Percentiles rank a stretch among this genome's conserved stretches.
Conservation (phyloP, 1,284 basidiomycete species). For the Apiotrichum sp. region DNA sequence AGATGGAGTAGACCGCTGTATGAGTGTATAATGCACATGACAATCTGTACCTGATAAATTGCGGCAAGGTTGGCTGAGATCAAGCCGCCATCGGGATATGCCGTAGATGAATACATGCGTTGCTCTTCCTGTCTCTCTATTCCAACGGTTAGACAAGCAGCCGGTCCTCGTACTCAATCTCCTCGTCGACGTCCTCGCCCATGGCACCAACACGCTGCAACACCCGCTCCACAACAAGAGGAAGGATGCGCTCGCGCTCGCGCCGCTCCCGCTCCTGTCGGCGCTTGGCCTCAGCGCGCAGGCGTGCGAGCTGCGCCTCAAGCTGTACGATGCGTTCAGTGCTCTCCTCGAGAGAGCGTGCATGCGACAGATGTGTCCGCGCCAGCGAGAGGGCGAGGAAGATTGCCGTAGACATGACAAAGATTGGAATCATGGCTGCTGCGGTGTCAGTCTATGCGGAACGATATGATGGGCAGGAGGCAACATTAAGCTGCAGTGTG, state of each 20-base stretch:
- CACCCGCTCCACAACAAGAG: conserved; percentile 40
- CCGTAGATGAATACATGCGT: background rate
- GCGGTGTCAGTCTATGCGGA: conserved; percentile 1
- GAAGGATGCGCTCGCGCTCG: conserved; percentile 41
- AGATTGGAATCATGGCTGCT: conserved; percentile 45
- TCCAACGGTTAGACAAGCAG: conserved; percentile 7
- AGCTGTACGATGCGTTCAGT: conserved; percentile 34
- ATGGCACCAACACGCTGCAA: conserved; percentile 38
- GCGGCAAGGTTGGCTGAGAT: too few species aligned
- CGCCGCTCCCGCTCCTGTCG: conserved; percentile 29
- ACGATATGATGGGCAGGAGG: background rate
- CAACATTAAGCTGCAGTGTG: too few species aligned
- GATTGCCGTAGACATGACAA: conserved; percentile 42
- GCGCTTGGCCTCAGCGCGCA: conserved; percentile 25
- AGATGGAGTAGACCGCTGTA: conserved; percentile 12
- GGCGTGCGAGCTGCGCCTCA: conserved; percentile 33
- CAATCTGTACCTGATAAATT: too few species aligned
- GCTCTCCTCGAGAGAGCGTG: conserved; percentile 34
- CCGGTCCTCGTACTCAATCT: conserved; percentile 22
- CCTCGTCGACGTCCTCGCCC: conserved; percentile 21
- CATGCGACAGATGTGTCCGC: conserved; percentile 39
- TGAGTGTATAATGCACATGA: too few species aligned
- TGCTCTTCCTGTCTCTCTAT: background rate
- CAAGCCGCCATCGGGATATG: too few species aligned
- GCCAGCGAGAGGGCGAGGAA: conserved; percentile 41